Evolutionary conservation across 2,329 filamentous ascomycete genomes (phyloP), one percentile per base, ranked within the genome.

Genomic region (Massarina eburnea): DNA sequence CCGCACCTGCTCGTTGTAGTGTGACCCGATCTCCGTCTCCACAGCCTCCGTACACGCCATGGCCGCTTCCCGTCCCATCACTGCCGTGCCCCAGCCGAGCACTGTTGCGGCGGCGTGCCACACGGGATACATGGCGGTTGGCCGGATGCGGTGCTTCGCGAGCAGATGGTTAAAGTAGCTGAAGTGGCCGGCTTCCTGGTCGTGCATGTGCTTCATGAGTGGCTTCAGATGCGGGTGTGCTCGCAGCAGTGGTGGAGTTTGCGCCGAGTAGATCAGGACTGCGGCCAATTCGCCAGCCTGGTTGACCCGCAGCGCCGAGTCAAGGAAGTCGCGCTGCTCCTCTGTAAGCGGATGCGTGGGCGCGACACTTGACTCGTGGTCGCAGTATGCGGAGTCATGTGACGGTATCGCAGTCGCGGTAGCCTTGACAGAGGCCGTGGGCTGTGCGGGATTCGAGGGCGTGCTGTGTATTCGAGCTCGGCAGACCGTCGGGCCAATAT

Each of bases 11-110:
- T 84, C 84, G 67, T 97, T 97, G 70, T 99, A 99, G 73, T 99
- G 94, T 21, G 84, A 84, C 2, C 94, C 94, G 52, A 99, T 99
- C 76, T 97, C 94, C 6, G 92, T 99, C 78, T 99, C 94, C 1
- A 99, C 92, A 1, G 94, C 94, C 73, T 99, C 94, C 1, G 94
- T 97, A 68, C 94, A 99, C 10, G 94, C 94, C 94, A 99, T 99
- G 27, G 94, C 92, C 2, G 92, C 91, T 73, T 97, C 91, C 39
- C 90, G 82, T 1, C 94, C 91, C 79, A 99, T 80, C 33, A 94
- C 73, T 0, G 88, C 94, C 0, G 94, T 99, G 4, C 82, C 80
- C 91, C 94, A 96, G 15, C 94, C 94, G 7, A 99, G 73, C 0
- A 86, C 82, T 0, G 87, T 86, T 1, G 94, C 89, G 9, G 91